Evolutionary conservation across 441 rosid species (phyloP).

Genomic region (Jatropha multifida): DNA sequence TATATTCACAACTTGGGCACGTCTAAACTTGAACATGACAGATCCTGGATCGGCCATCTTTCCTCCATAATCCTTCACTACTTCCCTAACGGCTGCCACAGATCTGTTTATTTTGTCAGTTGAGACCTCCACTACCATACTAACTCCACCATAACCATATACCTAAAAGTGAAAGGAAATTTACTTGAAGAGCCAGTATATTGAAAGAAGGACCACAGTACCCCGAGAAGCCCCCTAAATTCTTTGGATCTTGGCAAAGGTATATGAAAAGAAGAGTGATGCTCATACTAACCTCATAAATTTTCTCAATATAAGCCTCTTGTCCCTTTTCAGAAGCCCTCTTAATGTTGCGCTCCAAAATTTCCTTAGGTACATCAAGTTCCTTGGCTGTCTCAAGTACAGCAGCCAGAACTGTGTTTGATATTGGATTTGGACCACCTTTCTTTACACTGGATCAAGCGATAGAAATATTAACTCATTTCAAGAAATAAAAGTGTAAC

Average conservation of each 20-base stretch:
- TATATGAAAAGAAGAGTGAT: conserved; percentile 8
- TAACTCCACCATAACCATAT: conserved; percentile 91
- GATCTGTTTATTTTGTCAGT: conserved; percentile 91
- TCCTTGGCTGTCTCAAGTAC: conserved; percentile 86
- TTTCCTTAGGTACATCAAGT: conserved; percentile 87
- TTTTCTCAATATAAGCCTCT: conserved; percentile 82
- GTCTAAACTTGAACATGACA: conserved; percentile 85
- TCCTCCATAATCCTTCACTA: conserved; percentile 80
- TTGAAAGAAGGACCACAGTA: background rate
- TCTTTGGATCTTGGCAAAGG: conserved; percentile 10
- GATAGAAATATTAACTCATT: conserved; percentile 13
- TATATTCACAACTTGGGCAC: conserved; percentile 70
- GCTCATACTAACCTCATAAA: conserved; percentile 61
- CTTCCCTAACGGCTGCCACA: conserved; percentile 78
- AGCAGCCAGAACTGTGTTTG: conserved; percentile 72
- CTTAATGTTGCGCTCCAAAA: conserved; percentile 87
- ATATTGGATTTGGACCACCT: conserved; percentile 76
- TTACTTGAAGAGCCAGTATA: conserved; percentile 9
- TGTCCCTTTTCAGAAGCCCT: conserved; percentile 90
- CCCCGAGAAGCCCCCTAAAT: background rate
- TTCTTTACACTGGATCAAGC: conserved; percentile 67
- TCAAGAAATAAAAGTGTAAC: conserved; percentile 6
- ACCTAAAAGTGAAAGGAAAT: conserved; percentile 46
- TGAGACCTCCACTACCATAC: conserved; percentile 87
- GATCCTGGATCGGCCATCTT: conserved; percentile 97